Conservation (phyloP, 2,329 filamentous ascomycete genomes). For the Phialophora macrospora region DNA sequence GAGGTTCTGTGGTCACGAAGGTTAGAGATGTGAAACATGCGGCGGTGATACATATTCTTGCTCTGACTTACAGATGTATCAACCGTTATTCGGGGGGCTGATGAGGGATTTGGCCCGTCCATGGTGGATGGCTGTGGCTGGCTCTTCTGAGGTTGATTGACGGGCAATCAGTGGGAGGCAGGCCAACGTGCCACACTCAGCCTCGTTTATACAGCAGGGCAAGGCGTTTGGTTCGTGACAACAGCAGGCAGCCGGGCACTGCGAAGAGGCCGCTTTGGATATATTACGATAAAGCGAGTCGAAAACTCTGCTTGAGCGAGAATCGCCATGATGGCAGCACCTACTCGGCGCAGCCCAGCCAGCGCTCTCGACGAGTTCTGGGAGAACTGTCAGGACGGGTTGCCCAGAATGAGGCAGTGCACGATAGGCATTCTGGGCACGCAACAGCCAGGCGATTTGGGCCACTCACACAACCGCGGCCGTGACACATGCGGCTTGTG, state of each 20-base stretch:
- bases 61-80: slow-evolving; percentile 37
- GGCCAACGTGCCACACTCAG: slow-evolving; percentile 7
- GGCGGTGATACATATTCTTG: not conserved
- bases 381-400: slow-evolving; percentile 14
- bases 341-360: not conserved
- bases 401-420: slow-evolving; percentile 27
- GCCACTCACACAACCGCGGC: slow-evolving; percentile 9
- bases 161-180: not conserved
- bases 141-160: not conserved
- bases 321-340: slow-evolving; percentile 2
- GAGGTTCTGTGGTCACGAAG: slow-evolving; percentile 26
- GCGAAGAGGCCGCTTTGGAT: not conserved
- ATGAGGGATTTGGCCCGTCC: slow-evolving; percentile 25
- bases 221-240: not conserved
- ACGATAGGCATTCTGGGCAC: slow-evolving; percentile 26
- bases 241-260: not conserved
- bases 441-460: slow-evolving; percentile 11
- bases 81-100: slow-evolving; percentile 35
- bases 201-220: slow-evolving; percentile 3
- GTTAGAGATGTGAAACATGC: slow-evolving; percentile 25
- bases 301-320: slow-evolving; percentile 10
- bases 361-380: slow-evolving; percentile 1
- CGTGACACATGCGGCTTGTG: slow-evolving; percentile 15
- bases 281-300: slow-evolving; percentile 6
- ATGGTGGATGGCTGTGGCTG: slow-evolving; percentile 26